Evolutionary conservation across 441 rosid genomes (phyloP).

Genomic region (Pelargonium australe): DNA sequence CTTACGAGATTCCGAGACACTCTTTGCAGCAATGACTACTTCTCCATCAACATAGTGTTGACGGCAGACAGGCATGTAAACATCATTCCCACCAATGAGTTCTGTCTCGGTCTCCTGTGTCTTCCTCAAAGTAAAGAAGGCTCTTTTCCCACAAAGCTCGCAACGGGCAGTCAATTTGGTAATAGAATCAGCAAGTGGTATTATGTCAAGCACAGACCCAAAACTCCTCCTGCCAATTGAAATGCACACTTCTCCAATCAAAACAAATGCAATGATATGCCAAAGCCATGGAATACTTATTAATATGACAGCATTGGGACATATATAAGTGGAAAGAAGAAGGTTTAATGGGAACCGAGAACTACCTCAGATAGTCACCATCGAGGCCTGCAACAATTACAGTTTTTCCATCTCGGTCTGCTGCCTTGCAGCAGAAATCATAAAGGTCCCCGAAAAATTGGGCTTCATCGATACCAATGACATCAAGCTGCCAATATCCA

Average conservation of each 20-base stretch:
- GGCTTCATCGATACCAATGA: conserved; percentile 89
- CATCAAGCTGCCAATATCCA: conserved; percentile 51
- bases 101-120: conserved; percentile 56
- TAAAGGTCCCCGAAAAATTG: conserved; percentile 92
- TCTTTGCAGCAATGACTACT: conserved; percentile 32
- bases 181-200: conserved; percentile 75
- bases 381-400: conserved; percentile 75
- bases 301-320: neutral
- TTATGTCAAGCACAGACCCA: conserved; percentile 69
- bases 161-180: conserved; percentile 74
- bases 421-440: conserved; percentile 77
- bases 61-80: conserved; percentile 89
- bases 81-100: conserved; percentile 66
- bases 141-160: conserved; percentile 66
- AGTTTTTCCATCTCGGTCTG: conserved; percentile 70
- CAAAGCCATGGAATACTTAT: neutral
- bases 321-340: neutral
- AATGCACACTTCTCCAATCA: neutral
- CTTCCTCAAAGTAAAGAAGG: conserved; percentile 71
- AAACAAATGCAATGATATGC: too few species aligned
- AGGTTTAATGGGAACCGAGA: neutral
- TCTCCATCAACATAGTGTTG: conserved; percentile 57
- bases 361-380: conserved; percentile 80
- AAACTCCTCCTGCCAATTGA: conserved; percentile 54
- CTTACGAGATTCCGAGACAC: conserved; percentile 21